A percentile compares a stretch with the other conserved stretches of the same genome.
Conservation (phyloP, 2,329 filamentous ascomycete genomes). For the Plenodomus tracheiphilus region DNA sequence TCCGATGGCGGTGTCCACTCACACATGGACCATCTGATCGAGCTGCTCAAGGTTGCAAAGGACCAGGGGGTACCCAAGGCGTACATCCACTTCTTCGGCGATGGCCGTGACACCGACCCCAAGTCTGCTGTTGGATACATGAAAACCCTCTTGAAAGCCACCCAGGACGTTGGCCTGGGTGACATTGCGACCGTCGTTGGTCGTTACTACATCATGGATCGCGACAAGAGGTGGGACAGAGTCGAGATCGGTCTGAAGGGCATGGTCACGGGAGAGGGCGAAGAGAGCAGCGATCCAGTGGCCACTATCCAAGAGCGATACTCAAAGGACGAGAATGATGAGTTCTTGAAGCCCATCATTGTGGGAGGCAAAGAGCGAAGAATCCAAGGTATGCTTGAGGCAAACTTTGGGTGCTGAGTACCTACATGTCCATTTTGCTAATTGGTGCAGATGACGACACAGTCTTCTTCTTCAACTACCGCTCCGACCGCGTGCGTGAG, state of each 20-base stretch:
- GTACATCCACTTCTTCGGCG: constrained; percentile 98
- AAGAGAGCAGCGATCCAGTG: constrained; percentile 81
- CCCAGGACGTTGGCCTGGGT: constrained; percentile 81
- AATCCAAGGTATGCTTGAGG: constrained; percentile 67
- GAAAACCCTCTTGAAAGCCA: constrained; percentile 78
- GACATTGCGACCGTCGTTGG: constrained; percentile 92
- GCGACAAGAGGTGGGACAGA: constrained; percentile 98
- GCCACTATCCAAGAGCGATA: constrained; percentile 87
- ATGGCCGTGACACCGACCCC: constrained; percentile 96
- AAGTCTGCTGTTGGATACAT: constrained; percentile 90
- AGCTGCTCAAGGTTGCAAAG: constrained; percentile 87
- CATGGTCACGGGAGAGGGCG: constrained; percentile 81
- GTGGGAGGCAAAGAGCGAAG: constrained; percentile 83
- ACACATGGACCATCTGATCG: constrained; percentile 91
- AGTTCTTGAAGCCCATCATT: constrained; percentile 98
- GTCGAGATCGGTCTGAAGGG: constrained; percentile 89
- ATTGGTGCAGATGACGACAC: constrained; percentile 75
- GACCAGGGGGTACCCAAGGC: constrained; percentile 84
- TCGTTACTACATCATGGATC: constrained; percentile 98
- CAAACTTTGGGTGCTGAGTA: constrained; percentile 17
- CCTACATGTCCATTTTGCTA: constrained; percentile 32
- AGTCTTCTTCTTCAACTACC: constrained; percentile 99
- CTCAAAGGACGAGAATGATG: constrained; percentile 84
- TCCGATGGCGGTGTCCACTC: constrained; percentile 96
- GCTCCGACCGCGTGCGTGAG: constrained; percentile 94